Conservation (phyloP, 106 monocot species). For the Agapanthus africanus region DNA sequence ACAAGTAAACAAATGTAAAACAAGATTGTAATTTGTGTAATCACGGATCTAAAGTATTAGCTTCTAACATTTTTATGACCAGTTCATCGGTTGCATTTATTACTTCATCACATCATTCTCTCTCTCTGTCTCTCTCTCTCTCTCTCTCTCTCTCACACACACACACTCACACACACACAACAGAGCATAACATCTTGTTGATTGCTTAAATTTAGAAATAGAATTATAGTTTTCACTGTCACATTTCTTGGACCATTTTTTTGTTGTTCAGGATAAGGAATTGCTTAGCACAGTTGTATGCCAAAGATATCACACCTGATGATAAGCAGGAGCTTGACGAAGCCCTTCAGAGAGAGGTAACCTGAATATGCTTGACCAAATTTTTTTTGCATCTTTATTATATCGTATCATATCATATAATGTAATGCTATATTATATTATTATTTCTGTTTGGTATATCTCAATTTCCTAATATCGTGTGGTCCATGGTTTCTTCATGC, state of each 20-base stretch:
- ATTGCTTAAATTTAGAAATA: not conserved
- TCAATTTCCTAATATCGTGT: no score
- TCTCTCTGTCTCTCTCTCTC: no score
- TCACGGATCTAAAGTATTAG: not conserved
- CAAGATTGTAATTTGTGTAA: not conserved
- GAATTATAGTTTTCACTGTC: not conserved
- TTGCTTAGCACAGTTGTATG: constrained; percentile 63
- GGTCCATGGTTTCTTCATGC: no score
- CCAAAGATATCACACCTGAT: constrained; percentile 75
- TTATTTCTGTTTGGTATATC: no score
- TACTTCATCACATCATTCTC: not conserved
- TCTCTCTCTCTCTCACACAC: no score
- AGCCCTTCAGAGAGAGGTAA: constrained; percentile 81
- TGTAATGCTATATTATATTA: no score
- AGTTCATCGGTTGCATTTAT: not conserved
- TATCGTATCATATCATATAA: no score
- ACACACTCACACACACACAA: no score
- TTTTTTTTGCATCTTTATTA: no score
- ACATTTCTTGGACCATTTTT: not conserved
- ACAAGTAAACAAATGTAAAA: no score
- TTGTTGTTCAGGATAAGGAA: constrained; percentile 59
- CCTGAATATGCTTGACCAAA: no score
- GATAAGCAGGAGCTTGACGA: constrained; percentile 92
- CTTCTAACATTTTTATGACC: not conserved
- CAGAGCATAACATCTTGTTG: not conserved